A percentile compares a stretch with the other conserved stretches of the same genome.
These are phyloP conservation scores for Epichloe typhina DNA, from an alignment of 2,329 filamentous ascomycete genomes.

Conservation along the genomic window DNA sequence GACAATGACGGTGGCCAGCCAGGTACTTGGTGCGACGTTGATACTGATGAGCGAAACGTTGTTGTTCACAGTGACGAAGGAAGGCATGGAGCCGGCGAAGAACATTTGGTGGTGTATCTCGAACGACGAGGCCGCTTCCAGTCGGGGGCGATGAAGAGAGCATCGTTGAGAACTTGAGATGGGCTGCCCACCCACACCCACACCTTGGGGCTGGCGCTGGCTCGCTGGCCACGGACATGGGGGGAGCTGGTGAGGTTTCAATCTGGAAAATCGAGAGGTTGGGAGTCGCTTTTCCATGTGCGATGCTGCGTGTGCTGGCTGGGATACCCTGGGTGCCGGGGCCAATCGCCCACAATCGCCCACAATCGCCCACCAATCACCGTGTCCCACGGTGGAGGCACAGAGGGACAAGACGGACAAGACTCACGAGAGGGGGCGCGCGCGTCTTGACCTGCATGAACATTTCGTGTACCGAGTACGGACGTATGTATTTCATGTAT, in stretches of 20 bases:
- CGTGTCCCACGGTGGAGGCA: background rate
- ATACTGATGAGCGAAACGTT: conserved; percentile 48
- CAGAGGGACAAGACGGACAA: too few relatives aligned
- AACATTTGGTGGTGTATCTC: background rate
- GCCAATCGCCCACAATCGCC: background rate
- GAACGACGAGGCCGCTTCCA: background rate
- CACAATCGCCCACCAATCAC: background rate
- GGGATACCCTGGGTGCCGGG: background rate
- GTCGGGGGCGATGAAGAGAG: background rate
- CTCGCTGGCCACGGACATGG: background rate
- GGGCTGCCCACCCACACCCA: too few relatives aligned
- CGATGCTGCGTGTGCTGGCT: background rate
- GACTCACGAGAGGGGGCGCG: too few relatives aligned
- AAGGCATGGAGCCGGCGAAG: conserved; percentile 35
- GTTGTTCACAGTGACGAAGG: conserved; percentile 47
- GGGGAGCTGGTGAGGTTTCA: background rate
- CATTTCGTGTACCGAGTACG: background rate
- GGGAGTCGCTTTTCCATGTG: background rate
- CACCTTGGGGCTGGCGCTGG: background rate
- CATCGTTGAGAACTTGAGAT: too few relatives aligned
- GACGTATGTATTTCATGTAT: background rate
- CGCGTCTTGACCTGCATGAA: too few relatives aligned
- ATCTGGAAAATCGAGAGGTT: conserved; percentile 8
- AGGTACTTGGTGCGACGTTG: conserved; percentile 44
- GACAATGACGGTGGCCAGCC: conserved; percentile 37